Percentiles rank a stretch among this genome's conserved stretches.
Conservation (phyloP, 208 protist genomes). For the Phytomonas serpens region DNA sequence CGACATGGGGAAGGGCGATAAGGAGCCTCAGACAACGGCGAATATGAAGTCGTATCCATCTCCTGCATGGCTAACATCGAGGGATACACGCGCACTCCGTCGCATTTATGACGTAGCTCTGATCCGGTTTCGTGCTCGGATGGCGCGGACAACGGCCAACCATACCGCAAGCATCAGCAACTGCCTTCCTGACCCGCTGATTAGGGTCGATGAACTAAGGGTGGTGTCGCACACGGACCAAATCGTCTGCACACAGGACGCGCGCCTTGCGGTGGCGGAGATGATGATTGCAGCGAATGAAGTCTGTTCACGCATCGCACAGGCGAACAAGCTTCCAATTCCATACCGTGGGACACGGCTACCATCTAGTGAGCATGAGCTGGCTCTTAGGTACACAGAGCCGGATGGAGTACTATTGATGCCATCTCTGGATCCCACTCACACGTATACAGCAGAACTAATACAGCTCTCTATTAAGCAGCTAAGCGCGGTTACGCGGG, state of each 20-base stretch:
- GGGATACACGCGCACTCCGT: constrained; percentile 31
- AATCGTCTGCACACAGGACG: constrained; percentile 69
- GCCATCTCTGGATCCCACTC: constrained; percentile 39
- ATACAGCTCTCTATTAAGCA: constrained; percentile 56
- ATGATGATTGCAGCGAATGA: constrained; percentile 91
- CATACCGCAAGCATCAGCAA: constrained; percentile 25
- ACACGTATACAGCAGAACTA: constrained; percentile 62
- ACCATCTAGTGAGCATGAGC: constrained; percentile 70
- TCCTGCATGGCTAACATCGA: constrained; percentile 41
- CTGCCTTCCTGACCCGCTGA: constrained; percentile 67
- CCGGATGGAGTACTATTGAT: constrained; percentile 50
- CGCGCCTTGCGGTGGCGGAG: constrained; percentile 75
- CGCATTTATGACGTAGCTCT: constrained; percentile 50
- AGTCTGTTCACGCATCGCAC: constrained; percentile 81
- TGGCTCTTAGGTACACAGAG: constrained; percentile 40
- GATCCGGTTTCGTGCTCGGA: constrained; percentile 33
- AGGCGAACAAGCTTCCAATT: constrained; percentile 59
- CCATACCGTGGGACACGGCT: constrained; percentile 75
- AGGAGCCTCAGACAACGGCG: not conserved
- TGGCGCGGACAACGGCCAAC: constrained; percentile 20
- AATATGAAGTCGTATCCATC: constrained; percentile 12
- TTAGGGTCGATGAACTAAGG: constrained; percentile 42
- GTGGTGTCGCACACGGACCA: constrained; percentile 70
- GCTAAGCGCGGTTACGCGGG: constrained; percentile 72
- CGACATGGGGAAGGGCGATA: not conserved